A percentile compares a stretch with the other conserved stretches of the same genome.
These are phyloP conservation scores for Mortierella hygrophila DNA, from an alignment of 192 early-diverging fungal species.

Conservation along the genomic window DNA sequence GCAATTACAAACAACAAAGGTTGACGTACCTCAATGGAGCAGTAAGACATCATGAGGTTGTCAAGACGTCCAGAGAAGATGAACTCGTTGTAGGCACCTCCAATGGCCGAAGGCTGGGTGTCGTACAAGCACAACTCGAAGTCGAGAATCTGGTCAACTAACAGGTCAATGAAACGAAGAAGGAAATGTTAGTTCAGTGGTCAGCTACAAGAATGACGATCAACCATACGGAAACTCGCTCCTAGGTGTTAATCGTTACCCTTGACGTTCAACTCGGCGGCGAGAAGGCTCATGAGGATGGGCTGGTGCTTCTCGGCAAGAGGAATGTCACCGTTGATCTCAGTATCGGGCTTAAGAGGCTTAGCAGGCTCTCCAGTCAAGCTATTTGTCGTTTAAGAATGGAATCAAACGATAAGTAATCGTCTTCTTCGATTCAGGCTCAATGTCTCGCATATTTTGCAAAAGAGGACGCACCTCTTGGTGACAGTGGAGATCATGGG, in stretches of 20 bases:
- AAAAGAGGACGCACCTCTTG: constrained; percentile 58
- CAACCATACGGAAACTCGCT: neutral
- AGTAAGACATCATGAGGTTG: constrained; percentile 98
- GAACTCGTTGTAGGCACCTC: constrained; percentile 93
- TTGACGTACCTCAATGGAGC: constrained; percentile 58
- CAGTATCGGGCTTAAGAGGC: constrained; percentile 40
- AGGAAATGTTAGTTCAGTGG: neutral
- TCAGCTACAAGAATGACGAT: neutral
- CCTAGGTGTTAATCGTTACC: constrained; percentile 42
- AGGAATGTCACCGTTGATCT: constrained; percentile 41
- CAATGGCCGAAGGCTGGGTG: constrained; percentile 90
- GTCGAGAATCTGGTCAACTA: constrained; percentile 86
- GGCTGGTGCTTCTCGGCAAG: constrained; percentile 80
- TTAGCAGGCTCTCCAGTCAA: constrained; percentile 52
- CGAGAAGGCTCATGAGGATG: constrained; percentile 80
- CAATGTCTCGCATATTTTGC: neutral
- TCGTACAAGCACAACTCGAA: constrained; percentile 99
- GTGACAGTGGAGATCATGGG: constrained; percentile 86
- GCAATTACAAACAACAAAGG: constrained; percentile 56
- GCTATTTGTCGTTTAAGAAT: neutral
- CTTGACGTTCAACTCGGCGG: constrained; percentile 77
- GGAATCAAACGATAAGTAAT: neutral
- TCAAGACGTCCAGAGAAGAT: constrained; percentile 95
- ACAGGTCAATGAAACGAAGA: neutral
- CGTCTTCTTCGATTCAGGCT: neutral